A percentile compares a stretch with the other conserved stretches of the same genome.
phyloP scores from a whole-genome alignment of 257 asterid species.

The Lycium ferocissimum region DNA sequence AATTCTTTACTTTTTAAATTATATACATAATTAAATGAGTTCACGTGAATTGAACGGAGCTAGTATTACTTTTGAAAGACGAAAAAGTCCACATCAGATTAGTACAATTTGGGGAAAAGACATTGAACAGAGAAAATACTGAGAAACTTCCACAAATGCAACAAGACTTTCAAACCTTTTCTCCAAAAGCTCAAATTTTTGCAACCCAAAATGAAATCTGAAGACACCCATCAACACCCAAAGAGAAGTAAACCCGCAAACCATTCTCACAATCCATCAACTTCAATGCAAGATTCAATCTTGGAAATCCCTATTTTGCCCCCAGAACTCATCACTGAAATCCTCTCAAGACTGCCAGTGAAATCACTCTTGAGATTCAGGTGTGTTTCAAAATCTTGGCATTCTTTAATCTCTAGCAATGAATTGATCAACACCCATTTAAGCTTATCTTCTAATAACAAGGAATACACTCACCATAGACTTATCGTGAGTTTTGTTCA shows the following conservation, averaged over 20 bases:
- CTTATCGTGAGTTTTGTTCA: constrained; percentile 26
- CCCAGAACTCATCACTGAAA: constrained; percentile 53
- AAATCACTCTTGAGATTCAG: constrained; percentile 51
- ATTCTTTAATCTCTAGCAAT: constrained; percentile 45
- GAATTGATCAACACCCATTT: constrained; percentile 49
- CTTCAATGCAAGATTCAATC: constrained; percentile 8
- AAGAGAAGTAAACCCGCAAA: background rate
- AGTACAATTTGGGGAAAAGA: background rate
- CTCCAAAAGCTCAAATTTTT: too few species aligned
- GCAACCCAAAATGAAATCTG: background rate
- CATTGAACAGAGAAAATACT: background rate
- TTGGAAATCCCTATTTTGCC: constrained; percentile 39
- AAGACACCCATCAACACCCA: background rate
- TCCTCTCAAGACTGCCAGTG: constrained; percentile 55
- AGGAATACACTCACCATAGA: constrained; percentile 19
- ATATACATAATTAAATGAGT: too few species aligned
- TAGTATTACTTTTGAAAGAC: background rate
- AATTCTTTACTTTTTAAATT: too few species aligned
- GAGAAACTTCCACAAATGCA: background rate
- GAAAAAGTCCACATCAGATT: background rate
- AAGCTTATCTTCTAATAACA: constrained; percentile 12
- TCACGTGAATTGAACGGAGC: too few species aligned
- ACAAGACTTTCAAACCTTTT: background rate
- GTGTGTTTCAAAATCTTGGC: constrained; percentile 64
- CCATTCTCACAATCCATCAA: background rate